Conservation (phyloP, 306 rosid species). For the Sicyos edulis region DNA sequence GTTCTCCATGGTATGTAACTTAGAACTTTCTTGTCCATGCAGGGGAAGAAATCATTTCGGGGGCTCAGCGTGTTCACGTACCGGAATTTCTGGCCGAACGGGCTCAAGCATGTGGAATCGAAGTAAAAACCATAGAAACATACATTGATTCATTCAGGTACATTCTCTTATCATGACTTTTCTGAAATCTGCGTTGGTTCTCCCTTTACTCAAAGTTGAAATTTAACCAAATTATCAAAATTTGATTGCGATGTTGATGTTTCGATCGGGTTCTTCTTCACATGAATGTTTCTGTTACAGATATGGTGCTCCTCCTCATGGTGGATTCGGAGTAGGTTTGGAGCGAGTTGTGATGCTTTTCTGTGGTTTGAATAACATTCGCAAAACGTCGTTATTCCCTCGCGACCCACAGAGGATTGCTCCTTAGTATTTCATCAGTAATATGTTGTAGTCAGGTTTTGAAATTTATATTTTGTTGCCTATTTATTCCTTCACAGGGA, state of each 20-base stretch:
- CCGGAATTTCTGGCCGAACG: slow-evolving; percentile 70
- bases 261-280: not conserved
- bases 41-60: slow-evolving; percentile 99
- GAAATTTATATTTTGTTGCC: not conserved
- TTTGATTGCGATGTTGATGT: not conserved
- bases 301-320: slow-evolving; percentile 88
- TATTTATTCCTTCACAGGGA: not conserved
- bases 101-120: slow-evolving; percentile 74
- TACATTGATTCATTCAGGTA: slow-evolving; percentile 91
- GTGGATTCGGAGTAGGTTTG: slow-evolving; percentile 93
- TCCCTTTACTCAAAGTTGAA: not conserved
- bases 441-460: not conserved
- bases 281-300: slow-evolving; percentile 31
- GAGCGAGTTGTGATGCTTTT: slow-evolving; percentile 96
- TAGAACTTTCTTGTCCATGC: not conserved
- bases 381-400: slow-evolving; percentile 77
- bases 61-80: slow-evolving; percentile 83
- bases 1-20: not conserved
- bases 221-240: not conserved
- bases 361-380: slow-evolving; percentile 74
- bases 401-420: slow-evolving; percentile 79
- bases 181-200: not conserved
- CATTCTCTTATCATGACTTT: not conserved
- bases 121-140: slow-evolving; percentile 58
- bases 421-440: slow-evolving; percentile 25